Base-by-base conservation (phyloP, 345 rosid species). In the Linum tenue region DNA sequence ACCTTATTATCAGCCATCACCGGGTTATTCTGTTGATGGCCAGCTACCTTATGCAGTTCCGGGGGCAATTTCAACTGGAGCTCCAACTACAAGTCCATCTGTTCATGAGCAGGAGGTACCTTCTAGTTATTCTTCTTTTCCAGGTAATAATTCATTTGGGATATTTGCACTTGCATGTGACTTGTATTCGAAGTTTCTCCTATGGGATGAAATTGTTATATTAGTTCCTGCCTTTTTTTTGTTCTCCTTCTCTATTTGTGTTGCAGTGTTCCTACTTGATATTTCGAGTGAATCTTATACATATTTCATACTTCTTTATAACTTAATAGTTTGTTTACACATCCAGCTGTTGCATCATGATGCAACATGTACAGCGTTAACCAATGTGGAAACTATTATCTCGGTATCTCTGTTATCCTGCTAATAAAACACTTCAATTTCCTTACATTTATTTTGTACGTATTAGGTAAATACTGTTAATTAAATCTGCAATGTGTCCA, bases 51-150 rank as follows among this genome's bases (percentile, higher is more conserved):
- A 79, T 75, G 10, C 71, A 56, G 64, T 74, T 42, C 80, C 78
- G 65, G 82, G 77, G 74, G 86, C 84, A 68, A 65, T 64, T 62
- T 66, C 74, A 37, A 72, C 76, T 74, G 87, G 82, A 78, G 80
- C 72, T 66, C 67, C 81, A 16, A 81, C 84, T 63, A 64, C 85
- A 69, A 75, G 77, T 77, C 77, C 88, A 68, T 79, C 81, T 78
- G 82, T 80, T 89, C 89, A 81, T 87, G 91, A 70, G 96, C 99
- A 91, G 98, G 99, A 95, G 97, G 99, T 91, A 95, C 87, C 99
- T 95, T 95, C 88, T 91, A 87, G 98, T 91, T 89, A 95, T 95
- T 95, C 97, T 87, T 87, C 99, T 79, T 86, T 85, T 78, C 70
- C 99, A 95, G 99, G 98, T 95, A 95, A 95, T 82, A 64, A 74